Percentiles rank a stretch among this genome's conserved stretches.
Evolutionary conservation across 2,329 filamentous ascomycete genomes (phyloP).

Genomic region (Chaetomiaceae sp.): DNA sequence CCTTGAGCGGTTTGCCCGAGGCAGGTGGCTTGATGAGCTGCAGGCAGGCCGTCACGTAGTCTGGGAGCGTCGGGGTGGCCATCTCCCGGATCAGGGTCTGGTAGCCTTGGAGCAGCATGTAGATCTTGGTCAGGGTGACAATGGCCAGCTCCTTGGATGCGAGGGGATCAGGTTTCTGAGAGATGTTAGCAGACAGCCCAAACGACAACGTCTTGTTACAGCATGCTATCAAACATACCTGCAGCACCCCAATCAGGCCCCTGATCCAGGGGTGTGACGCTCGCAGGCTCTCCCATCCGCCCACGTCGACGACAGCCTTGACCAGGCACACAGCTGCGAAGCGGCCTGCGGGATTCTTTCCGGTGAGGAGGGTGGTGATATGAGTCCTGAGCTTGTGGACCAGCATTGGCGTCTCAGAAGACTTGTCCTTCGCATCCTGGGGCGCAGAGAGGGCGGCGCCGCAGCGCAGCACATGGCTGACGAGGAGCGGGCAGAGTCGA

Average conservation of each 20-base stretch:
- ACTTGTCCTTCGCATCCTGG: conserved; percentile 54
- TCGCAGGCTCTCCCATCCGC: conserved; percentile 76
- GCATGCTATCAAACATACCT: too few species aligned
- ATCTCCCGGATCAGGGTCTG: conserved; percentile 82
- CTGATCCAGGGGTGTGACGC: conserved; percentile 71
- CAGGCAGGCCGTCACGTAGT: conserved; percentile 69
- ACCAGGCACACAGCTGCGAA: conserved; percentile 74
- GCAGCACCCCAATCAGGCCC: conserved; percentile 68
- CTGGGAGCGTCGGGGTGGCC: conserved; percentile 72
- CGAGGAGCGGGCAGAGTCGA: conserved; percentile 64
- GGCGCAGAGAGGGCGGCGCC: conserved; percentile 58
- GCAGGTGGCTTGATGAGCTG: conserved; percentile 52
- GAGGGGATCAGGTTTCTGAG: conserved; percentile 69
- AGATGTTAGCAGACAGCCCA: conserved; percentile 19
- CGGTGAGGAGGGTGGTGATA: conserved; percentile 71
- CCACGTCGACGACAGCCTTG: conserved; percentile 76
- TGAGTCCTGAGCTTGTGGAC: conserved; percentile 79
- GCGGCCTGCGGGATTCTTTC: conserved; percentile 66
- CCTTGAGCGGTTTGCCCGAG: conserved; percentile 36
- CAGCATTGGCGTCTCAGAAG: conserved; percentile 61
- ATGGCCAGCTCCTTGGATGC: conserved; percentile 73
- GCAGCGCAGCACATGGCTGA: conserved; percentile 54
- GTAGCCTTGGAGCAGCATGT: conserved; percentile 74
- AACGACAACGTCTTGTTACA: neutral
- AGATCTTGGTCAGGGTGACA: conserved; percentile 76